These are phyloP conservation scores for Typha latifolia DNA, from an alignment of 176 grass and related monocot species.

Conservation along the genomic window DNA sequence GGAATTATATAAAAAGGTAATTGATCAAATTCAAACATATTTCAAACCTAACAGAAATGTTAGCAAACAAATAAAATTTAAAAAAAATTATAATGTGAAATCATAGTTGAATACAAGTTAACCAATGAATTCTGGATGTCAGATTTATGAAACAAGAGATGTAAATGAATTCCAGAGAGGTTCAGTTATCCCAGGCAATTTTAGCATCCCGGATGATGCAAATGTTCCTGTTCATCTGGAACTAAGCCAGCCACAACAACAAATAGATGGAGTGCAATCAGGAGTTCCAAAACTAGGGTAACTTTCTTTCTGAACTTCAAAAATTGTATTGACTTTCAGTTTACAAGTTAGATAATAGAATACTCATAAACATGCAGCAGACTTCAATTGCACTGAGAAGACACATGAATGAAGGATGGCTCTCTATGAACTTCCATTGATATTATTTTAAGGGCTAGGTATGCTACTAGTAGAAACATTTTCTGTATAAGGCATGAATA, in stretches of 20 bases:
- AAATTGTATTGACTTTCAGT: not conserved
- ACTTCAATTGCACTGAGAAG: constrained; percentile 10
- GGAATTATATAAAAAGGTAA: constrained; percentile 43
- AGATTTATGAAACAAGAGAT: constrained; percentile 31
- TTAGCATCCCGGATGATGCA: constrained; percentile 17
- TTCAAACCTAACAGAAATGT: not conserved
- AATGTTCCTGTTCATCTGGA: constrained; percentile 22
- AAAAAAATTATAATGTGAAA: not conserved
- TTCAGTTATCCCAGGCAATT: constrained; percentile 16
- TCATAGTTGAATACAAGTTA: not conserved
- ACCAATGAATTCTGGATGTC: not conserved
- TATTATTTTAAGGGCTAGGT: not conserved
- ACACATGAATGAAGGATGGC: not conserved
- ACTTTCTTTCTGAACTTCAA: constrained; percentile 2
- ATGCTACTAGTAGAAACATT: not conserved
- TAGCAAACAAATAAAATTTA: not conserved
- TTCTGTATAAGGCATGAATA: not conserved
- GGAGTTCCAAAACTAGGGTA: constrained; percentile 28
- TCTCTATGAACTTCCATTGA: not conserved
- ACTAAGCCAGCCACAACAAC: constrained; percentile 18
- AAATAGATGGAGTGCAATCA: constrained; percentile 8
- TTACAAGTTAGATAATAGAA: not conserved
- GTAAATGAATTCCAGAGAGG: constrained; percentile 14
- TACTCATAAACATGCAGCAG: constrained; percentile 4
- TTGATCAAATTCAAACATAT: constrained; percentile 1